Evolutionary conservation across 208 protist species (phyloP).

Genomic region (Wallacemonas rigidus): DNA sequence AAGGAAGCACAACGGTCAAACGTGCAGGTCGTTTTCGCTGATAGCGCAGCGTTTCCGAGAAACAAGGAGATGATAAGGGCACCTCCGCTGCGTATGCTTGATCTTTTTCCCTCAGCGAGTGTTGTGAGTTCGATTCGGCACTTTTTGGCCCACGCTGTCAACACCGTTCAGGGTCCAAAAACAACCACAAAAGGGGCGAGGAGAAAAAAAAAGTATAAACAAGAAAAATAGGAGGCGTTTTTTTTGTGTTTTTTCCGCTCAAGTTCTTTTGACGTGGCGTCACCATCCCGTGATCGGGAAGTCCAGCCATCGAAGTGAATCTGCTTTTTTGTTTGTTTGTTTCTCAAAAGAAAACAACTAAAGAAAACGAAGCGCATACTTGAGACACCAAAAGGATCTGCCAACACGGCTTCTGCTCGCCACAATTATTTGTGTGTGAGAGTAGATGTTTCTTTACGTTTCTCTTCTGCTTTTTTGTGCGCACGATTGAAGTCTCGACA

Average conservation of each 20-base stretch:
- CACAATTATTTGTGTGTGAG: neutral
- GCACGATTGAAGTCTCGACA: too few species aligned
- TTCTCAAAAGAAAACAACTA: too few species aligned
- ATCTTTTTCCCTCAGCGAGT: too few species aligned
- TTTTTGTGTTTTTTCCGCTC: neutral
- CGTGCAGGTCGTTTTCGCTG: too few species aligned
- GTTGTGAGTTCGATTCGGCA: too few species aligned
- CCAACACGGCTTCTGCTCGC: neutral
- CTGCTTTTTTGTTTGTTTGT: neutral
- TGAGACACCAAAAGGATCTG: neutral
- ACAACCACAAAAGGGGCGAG: neutral
- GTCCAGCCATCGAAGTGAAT: neutral
- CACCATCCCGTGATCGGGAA: neutral
- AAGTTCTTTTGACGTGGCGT: conserved; percentile 14
- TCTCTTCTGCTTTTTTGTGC: neutral
- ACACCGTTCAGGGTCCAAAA: neutral
- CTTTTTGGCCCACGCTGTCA: neutral
- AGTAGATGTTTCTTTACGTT: neutral
- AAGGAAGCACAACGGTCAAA: too few species aligned
- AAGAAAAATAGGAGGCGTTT: conserved; percentile 24
- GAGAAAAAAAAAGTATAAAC: conserved; percentile 26
- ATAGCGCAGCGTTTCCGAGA: too few species aligned
- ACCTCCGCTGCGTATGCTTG: too few species aligned
- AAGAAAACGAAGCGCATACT: too few species aligned
- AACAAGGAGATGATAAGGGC: too few species aligned